Base-by-base conservation (phyloP, 225 moss, liverwort and hornwort species). In the Takakia lepidozioides region DNA sequence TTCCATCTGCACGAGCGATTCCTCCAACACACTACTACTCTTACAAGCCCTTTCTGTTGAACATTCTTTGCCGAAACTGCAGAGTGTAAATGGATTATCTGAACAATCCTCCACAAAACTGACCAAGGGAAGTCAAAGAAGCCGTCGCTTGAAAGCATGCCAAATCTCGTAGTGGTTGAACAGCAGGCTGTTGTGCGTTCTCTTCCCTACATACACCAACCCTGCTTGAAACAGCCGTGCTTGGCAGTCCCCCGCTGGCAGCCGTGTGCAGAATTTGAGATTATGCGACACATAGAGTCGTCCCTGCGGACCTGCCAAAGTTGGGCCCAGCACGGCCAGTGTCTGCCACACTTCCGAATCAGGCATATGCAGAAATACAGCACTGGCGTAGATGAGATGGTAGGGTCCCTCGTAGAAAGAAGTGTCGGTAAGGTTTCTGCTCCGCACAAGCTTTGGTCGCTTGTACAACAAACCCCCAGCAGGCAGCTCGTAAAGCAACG, bases 131-230 rank as follows among this genome's bases (percentile, higher is more conserved):
- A 44, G 3, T 20, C 19, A 10, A 24, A 3, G n/a, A 37, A 37
- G 21, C 4, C 24, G 51, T 15, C 52, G 46, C 60, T 52, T 70
- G 48, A 79, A 74, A 43, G 62, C 69, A 15, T 58, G 43, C 74
- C 78, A 79, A 6, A 79, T 19, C 49, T 79, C 78, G 49, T 61
- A 79, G 62, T 79, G 70, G 25, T 79, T 74, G 53, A 74, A 79
- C 1, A 79, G 59, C 44, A 74, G 27, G 56, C 74, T 79, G 23
- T 74, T 66, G 30, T 74, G 74, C 22, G 59, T 74, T 19, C 49
- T 65, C 47, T 41, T 60, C 11, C 70, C 60, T 26, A 70, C 60
- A 30, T 63, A 57, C 39, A 30, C 27, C 59, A 79, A 36, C 0
- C 70, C 66, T 3, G 52, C 63, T 19, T 57, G 22, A 8, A 20